A percentile compares a stretch with the other conserved stretches of the same genome.
Conservation (phyloP, 164 flowering plant genomes). For the grape (Vitis vinifera) region ASM3070453v1 NC_081822.1:1637001-1637500, state of each 20-base stretch:
- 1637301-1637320: too few species aligned
- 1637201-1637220: slow-evolving; percentile 94
- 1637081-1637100: slow-evolving; percentile 92
- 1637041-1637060: slow-evolving; percentile 96
- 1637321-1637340: neutral
- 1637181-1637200: slow-evolving; percentile 54
- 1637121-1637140: too few species aligned
- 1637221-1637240: slow-evolving; percentile 76
- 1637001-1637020: slow-evolving; percentile 44
- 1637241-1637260: slow-evolving; percentile 56
- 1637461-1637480: too few species aligned
- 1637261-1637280: too few species aligned
- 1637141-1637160: too few species aligned
- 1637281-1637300: neutral
- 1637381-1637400: slow-evolving; percentile 96
- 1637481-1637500: too few species aligned
- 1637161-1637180: too few species aligned
- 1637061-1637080: slow-evolving; percentile 97
- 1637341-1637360: slow-evolving; percentile 96
- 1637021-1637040: slow-evolving; percentile 76
- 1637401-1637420: slow-evolving; percentile 97
- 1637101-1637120: too few species aligned
- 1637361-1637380: slow-evolving; percentile 91
- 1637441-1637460: too few species aligned
- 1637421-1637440: slow-evolving; percentile 20